A percentile compares a stretch with the other conserved stretches of the same genome.
phyloP scores from a whole-genome alignment of 2,329 filamentous ascomycete species.

The Calonectria pteridis region DNA sequence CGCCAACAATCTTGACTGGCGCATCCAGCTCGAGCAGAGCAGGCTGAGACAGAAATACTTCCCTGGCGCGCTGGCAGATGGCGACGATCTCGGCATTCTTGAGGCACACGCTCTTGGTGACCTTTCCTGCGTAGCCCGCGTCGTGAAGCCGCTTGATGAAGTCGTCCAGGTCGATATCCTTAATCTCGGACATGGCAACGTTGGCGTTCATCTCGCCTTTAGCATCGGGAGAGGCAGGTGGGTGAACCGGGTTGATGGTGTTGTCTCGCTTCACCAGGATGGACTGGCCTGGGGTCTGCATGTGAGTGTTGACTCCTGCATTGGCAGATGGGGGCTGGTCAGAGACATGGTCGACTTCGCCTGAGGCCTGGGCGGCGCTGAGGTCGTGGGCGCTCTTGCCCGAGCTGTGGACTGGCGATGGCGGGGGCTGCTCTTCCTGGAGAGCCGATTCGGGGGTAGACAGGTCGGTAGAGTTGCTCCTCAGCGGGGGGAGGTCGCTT shows the following conservation, averaged over 20 bases:
- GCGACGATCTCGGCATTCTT: constrained; percentile 98
- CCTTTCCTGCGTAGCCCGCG: constrained; percentile 94
- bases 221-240: constrained; percentile 56
- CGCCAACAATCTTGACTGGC: constrained; percentile 97
- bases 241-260: constrained; percentile 74
- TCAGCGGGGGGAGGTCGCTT: constrained; percentile 56
- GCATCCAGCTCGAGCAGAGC: constrained; percentile 92
- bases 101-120: constrained; percentile 96
- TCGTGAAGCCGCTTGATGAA: constrained; percentile 96
- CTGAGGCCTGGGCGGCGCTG: constrained; percentile 82
- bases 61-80: constrained; percentile 89
- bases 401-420: constrained; percentile 86
- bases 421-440: constrained; percentile 73
- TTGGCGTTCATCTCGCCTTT: constrained; percentile 60
- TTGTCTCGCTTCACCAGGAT: constrained; percentile 88
- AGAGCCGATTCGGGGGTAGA: constrained; percentile 58
- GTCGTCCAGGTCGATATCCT: constrained; percentile 94
- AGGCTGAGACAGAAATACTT: constrained; percentile 91
- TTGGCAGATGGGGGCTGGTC: constrained; percentile 84
- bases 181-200: constrained; percentile 91
- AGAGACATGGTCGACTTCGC: constrained; percentile 95
- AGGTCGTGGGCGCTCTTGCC: constrained; percentile 82
- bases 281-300: constrained; percentile 83
- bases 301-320: constrained; percentile 67
- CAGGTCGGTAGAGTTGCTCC: constrained; percentile 57